Evolutionary conservation across 768 basidiomycete species (phyloP).

Genomic region (Royoungia palumana): DNA sequence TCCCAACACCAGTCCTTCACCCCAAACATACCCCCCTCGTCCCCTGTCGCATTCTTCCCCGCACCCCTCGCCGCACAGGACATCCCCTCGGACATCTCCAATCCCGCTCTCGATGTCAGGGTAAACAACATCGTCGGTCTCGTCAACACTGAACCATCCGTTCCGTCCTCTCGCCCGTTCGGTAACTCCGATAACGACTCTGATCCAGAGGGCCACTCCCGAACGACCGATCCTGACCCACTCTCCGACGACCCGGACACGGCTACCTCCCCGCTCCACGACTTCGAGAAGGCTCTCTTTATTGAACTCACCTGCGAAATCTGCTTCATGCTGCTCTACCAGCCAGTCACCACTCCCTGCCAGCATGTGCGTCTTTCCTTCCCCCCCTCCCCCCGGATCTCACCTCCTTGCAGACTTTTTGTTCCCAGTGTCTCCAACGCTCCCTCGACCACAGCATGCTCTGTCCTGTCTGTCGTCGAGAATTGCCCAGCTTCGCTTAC

Average conservation of each 20-base stretch:
- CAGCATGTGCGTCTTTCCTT: slow-evolving; percentile 69
- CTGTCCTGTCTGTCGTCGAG: slow-evolving; percentile 85
- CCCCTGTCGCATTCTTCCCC: slow-evolving; percentile 33
- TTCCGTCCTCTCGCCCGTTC: slow-evolving; percentile 21
- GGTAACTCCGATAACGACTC: slow-evolving; percentile 31
- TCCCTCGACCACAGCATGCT: slow-evolving; percentile 79
- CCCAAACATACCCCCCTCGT: slow-evolving; percentile 42
- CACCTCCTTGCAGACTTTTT: slow-evolving; percentile 68
- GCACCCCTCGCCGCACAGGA: slow-evolving; percentile 29
- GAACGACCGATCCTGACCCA: slow-evolving; percentile 4
- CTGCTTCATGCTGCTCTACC: slow-evolving; percentile 78
- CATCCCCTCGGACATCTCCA: neutral
- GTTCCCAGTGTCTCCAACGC: slow-evolving; percentile 82
- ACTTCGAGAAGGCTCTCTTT: slow-evolving; percentile 58
- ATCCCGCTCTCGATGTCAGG: slow-evolving; percentile 47
- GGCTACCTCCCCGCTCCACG: slow-evolving; percentile 28
- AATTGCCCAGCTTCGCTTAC: slow-evolving; percentile 70
- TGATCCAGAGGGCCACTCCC: slow-evolving; percentile 28
- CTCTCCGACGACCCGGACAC: neutral
- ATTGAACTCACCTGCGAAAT: slow-evolving; percentile 86
- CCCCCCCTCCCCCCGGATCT: slow-evolving; percentile 4
- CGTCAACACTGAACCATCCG: slow-evolving; percentile 23
- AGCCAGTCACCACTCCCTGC: slow-evolving; percentile 91
- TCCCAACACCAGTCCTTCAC: slow-evolving; percentile 15
- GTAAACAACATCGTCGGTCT: slow-evolving; percentile 54